A percentile compares a stretch with the other conserved stretches of the same genome.
Evolutionary conservation across 1,139 yeast species (phyloP).

Genomic region (Protomyces macrosporus): DNA sequence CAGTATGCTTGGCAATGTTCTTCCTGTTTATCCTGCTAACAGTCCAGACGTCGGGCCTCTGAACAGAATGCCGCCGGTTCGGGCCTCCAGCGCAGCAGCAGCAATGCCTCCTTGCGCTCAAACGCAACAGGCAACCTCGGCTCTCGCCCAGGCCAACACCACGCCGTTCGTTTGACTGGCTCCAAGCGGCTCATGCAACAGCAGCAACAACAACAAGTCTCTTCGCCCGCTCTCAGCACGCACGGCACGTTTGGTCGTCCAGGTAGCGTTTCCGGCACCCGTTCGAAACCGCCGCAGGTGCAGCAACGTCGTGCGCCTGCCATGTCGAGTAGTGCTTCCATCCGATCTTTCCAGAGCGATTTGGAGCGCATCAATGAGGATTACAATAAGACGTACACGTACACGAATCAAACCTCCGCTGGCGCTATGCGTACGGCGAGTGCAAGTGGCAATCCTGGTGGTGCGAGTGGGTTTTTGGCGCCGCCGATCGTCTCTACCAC

Average conservation of each 20-base stretch:
- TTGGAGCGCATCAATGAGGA: constrained; percentile 24
- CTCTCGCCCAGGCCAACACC: constrained; percentile 17
- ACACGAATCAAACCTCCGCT: constrained; percentile 20
- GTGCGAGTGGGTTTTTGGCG: neutral
- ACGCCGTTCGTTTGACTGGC: constrained; percentile 21
- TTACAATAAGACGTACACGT: constrained; percentile 23
- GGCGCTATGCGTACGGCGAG: constrained; percentile 19
- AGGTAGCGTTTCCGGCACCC: constrained; percentile 6
- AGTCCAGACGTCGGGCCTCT: constrained; percentile 5
- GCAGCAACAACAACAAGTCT: neutral
- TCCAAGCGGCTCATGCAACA: constrained; percentile 10
- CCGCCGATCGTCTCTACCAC: neutral
- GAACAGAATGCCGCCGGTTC: neutral
- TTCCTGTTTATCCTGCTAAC: neutral
- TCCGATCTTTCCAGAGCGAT: constrained; percentile 19
- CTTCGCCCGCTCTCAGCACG: neutral
- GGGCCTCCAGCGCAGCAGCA: neutral
- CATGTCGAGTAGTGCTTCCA: constrained; percentile 14
- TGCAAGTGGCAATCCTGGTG: neutral
- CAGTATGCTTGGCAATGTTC: neutral
- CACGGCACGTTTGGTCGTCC: constrained; percentile 4
- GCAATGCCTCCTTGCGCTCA: constrained; percentile 8
- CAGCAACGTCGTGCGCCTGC: constrained; percentile 10
- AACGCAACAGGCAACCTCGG: constrained; percentile 1
- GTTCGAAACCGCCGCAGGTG: constrained; percentile 23